Evolutionary conservation across 2,329 filamentous ascomycete genomes (phyloP), one percentile per base, ranked within the genome.

Genomic region (Colletotrichum incanum): DNA sequence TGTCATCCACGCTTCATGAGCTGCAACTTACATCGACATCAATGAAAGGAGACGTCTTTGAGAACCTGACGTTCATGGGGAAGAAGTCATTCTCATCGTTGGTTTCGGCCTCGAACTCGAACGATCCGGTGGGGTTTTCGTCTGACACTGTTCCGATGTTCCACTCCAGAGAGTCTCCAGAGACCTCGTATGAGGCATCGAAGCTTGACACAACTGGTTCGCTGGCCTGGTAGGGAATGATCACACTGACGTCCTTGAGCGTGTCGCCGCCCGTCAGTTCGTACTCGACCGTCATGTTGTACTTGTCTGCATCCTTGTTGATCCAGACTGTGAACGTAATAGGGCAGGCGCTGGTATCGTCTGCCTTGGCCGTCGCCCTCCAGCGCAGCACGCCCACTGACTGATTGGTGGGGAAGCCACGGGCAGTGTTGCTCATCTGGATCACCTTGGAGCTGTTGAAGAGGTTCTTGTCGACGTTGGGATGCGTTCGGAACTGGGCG

Each of bases 271-370:
- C 94, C 0, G 93, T 96, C 72, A 98, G 89, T 82, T 99, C 96
- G 81, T 98, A 99, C 83, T 98, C 96, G 43, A 98, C 90, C 1
- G 96, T 99, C 79, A 99, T 91, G 75, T 93, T 97, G 82, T 93
- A 97, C 78, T 92, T 95, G 80, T 91, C 91, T 58, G 92, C 90
- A 59, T 94, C 93, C 82, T 95, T 95, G 84, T 98, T 98, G 73
- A 97, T 94, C 96, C 96, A 99, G 47, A 98, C 96, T 2, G 95
- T 98, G 82, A 99, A 98, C 47, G 93, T 96, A 78, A 99, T 96
- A 9, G 96, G 96, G 47, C 97, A 91, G 66, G 95, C 91, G 74
- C 91, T 92, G 45, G 93, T 84, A 77, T 97, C 94, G 76, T 97
- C 95, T 2, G 89, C 88, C 83, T 94, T 95, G 60, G 94, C 93